A percentile compares a stretch with the other conserved stretches of the same genome.
Evolutionary conservation across 1,139 yeast genomes (phyloP).

Genomic region (Candida freyschussii): DNA sequence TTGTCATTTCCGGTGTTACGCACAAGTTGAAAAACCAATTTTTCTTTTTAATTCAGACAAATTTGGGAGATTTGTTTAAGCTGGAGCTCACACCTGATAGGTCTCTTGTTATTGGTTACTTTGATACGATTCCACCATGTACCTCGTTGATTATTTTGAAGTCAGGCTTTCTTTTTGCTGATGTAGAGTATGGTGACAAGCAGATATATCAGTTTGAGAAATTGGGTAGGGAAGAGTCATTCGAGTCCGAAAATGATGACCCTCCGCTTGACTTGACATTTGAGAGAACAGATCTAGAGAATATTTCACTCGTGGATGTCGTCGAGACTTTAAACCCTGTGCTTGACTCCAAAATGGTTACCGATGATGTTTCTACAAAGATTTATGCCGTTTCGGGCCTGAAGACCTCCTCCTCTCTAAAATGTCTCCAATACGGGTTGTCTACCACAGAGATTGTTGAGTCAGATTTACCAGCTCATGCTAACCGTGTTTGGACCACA

Average conservation of each 20-base stretch:
- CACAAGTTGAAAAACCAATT: constrained; percentile 60
- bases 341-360: constrained; percentile 42
- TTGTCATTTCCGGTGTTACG: constrained; percentile 52
- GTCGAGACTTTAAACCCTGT: constrained; percentile 56
- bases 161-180: constrained; percentile 72
- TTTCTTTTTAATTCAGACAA: constrained; percentile 69
- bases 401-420: constrained; percentile 36
- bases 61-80: constrained; percentile 75
- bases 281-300: constrained; percentile 38
- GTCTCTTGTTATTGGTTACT: constrained; percentile 50
- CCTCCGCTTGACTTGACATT: constrained; percentile 30
- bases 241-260: constrained; percentile 29
- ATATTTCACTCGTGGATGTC: constrained; percentile 54
- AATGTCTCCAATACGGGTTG: constrained; percentile 54
- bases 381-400: constrained; percentile 28
- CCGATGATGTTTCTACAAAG: constrained; percentile 32
- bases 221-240: constrained; percentile 52
- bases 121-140: constrained; percentile 68
- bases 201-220: constrained; percentile 70
- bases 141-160: constrained; percentile 55
- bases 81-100: constrained; percentile 47
- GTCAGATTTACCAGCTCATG: constrained; percentile 65
- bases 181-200: constrained; percentile 58
- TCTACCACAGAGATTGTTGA: constrained; percentile 60
- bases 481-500: constrained; percentile 59